These are phyloP conservation scores for Trametes elegans DNA, from an alignment of 768 basidiomycete species.

Conservation along the genomic window DNA sequence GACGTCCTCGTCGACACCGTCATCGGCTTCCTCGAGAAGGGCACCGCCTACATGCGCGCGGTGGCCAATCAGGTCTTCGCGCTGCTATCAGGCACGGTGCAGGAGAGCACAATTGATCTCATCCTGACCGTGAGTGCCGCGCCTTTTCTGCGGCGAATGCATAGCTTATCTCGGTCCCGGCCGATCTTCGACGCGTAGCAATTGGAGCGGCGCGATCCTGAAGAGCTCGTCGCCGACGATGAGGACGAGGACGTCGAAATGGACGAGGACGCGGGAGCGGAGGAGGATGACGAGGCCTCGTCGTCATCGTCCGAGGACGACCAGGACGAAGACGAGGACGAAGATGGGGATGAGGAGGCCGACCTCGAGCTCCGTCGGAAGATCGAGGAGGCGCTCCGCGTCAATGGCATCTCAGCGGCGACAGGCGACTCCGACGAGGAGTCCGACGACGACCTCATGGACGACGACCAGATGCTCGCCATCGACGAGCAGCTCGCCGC, in stretches of 20 bases:
- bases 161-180: constrained; percentile 13
- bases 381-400: constrained; percentile 60
- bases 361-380: constrained; percentile 67
- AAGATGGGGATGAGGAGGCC: constrained; percentile 46
- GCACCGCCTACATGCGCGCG: constrained; percentile 75
- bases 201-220: constrained; percentile 71
- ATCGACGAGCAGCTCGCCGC: constrained; percentile 90
- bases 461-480: constrained; percentile 98
- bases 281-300: constrained; percentile 29
- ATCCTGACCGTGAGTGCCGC: constrained; percentile 67
- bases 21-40: constrained; percentile 85
- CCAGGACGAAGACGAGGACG: constrained; percentile 36
- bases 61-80: constrained; percentile 81
- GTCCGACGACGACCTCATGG: constrained; percentile 72
- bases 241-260: constrained; percentile 30
- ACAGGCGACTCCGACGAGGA: constrained; percentile 57
- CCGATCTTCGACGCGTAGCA: constrained; percentile 53
- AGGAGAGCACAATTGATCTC: constrained; percentile 72
- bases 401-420: constrained; percentile 55
- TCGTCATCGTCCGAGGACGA: constrained; percentile 31
- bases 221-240: constrained; percentile 43
- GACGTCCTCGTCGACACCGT: constrained; percentile 88
- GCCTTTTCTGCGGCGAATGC: neutral
- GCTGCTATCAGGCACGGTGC: constrained; percentile 62
- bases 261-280: constrained; percentile 31